Evolutionary conservation across 371 early-diverging fungal genomes (phyloP).

Genomic region (Mortierella sp.): DNA sequence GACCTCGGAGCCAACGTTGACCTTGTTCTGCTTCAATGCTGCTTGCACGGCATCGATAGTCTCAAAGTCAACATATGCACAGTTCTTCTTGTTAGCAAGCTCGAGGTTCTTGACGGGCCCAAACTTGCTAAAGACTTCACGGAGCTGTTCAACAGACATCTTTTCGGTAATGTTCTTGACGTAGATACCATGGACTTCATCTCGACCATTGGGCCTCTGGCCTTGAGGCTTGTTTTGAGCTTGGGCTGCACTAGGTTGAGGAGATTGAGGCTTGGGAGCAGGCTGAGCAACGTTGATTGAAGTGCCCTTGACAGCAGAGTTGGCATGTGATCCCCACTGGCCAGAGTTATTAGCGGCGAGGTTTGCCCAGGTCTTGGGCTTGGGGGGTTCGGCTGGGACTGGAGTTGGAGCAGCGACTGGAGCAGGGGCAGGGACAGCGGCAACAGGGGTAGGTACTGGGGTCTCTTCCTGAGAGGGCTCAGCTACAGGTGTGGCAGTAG

Average conservation of each 20-base stretch:
- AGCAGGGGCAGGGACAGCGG: conserved; percentile 4
- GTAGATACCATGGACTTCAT: conserved; percentile 40
- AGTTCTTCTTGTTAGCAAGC: conserved; percentile 60
- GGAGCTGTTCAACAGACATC: conserved; percentile 54
- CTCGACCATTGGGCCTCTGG: conserved; percentile 28
- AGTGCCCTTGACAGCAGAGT: conserved; percentile 50
- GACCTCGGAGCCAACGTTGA: conserved; percentile 60
- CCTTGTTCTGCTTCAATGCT: conserved; percentile 59
- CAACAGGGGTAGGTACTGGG: background rate
- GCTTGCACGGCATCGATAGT: conserved; percentile 59
- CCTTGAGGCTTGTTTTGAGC: conserved; percentile 43
- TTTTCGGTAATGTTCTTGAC: conserved; percentile 50
- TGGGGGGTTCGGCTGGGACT: conserved; percentile 35
- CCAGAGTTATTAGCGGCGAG: conserved; percentile 58
- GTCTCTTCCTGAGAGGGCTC: conserved; percentile 15
- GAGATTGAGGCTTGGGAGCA: conserved; percentile 31
- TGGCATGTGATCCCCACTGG: conserved; percentile 58
- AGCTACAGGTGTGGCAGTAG: conserved; percentile 11
- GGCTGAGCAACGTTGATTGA: conserved; percentile 43
- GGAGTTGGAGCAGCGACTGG: conserved; percentile 11
- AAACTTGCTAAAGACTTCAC: conserved; percentile 59
- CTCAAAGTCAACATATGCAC: conserved; percentile 73
- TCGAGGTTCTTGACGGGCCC: conserved; percentile 62
- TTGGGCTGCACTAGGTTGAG: conserved; percentile 12
- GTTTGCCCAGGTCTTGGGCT: conserved; percentile 67